Base-by-base conservation (phyloP, 148 eudicot genomes). In the Hydrangea macrophylla region DNA sequence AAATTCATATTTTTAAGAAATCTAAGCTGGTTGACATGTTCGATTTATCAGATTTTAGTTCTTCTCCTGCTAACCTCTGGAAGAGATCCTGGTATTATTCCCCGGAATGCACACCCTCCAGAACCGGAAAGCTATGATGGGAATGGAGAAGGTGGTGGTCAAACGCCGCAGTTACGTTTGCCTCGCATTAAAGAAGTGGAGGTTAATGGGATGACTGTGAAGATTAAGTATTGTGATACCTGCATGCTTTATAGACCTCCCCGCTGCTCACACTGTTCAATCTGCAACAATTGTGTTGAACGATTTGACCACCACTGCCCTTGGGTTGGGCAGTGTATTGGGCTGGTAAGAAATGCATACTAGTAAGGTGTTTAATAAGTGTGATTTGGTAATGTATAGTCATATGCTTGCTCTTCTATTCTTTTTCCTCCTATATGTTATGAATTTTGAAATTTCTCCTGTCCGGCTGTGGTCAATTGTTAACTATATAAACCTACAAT, bases 251-350 rank as follows among this genome's bases (percentile, higher is more conserved):
- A 94, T 70, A 75, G 99, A 61, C 96, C 99, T 68, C 99, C 99
- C 64, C 97, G 99, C 62, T 94, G 99, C 80, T 94, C 99, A 36
- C 99, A 94, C 64, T 94, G 99, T 78, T 94, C 99, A 59, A 94
- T 94, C 50, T 94, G 99, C 83, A 94, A 94, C 71, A 94, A 94
- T 71, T 94, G 99, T 72, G 99, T 94, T 15, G 97, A 94, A 73
- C 77, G 97, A 82, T 94, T 91, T 80, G 99, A 94, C 76, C 99
- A 94, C 76, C 99, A 94, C 80, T 94, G 99, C 78, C 97, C 97
- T 22, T 94, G 99, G 99, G 97, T 94, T 53, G 99, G 99, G 10
- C 99, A 94, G 76, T 94, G 99, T 87, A 94, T 94, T 74, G 97
- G 99, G 24, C 88, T 86, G 95, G 98, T 92, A 78, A 85, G 89